These are phyloP conservation scores for Didymella pomorum DNA, from an alignment of 2,329 filamentous ascomycete species.

Conservation along the genomic window DNA sequence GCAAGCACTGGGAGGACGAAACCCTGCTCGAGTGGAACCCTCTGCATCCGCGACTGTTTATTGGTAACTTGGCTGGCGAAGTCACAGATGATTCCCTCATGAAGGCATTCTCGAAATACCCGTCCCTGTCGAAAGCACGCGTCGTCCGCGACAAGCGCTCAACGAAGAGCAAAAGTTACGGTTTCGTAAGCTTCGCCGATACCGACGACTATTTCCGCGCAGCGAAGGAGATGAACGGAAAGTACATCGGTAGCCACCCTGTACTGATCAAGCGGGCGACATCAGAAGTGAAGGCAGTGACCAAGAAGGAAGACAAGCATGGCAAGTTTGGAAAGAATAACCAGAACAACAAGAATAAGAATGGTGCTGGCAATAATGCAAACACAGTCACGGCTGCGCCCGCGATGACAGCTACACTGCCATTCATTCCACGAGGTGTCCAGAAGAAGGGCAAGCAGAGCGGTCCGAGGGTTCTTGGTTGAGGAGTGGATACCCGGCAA, in stretches of 20 bases:
- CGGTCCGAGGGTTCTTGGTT: conserved; percentile 41
- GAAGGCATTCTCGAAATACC: conserved; percentile 91
- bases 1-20: conserved; percentile 90
- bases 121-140: conserved; percentile 87
- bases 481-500: conserved; percentile 9
- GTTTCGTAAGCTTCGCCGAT: conserved; percentile 94
- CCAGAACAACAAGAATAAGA: conserved; percentile 61
- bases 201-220: conserved; percentile 97
- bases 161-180: conserved; percentile 94
- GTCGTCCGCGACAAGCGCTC: conserved; percentile 96
- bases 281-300: conserved; percentile 84
- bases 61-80: conserved; percentile 95
- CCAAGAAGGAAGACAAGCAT: conserved; percentile 58
- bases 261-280: conserved; percentile 86
- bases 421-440: conserved; percentile 40
- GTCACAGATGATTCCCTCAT: conserved; percentile 94
- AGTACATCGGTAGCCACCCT: conserved; percentile 98
- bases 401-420: conserved; percentile 24
- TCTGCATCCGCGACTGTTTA: conserved; percentile 90
- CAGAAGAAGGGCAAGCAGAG: conserved; percentile 46
- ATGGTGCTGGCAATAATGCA: conserved; percentile 38
- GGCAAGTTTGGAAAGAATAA: conserved; percentile 43
- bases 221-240: conserved; percentile 97
- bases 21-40: conserved; percentile 95
- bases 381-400: conserved; percentile 23